These are phyloP conservation scores for Xylariaceae sp. DNA, from an alignment of 2,329 filamentous ascomycete species.

Conservation along the genomic window DNA sequence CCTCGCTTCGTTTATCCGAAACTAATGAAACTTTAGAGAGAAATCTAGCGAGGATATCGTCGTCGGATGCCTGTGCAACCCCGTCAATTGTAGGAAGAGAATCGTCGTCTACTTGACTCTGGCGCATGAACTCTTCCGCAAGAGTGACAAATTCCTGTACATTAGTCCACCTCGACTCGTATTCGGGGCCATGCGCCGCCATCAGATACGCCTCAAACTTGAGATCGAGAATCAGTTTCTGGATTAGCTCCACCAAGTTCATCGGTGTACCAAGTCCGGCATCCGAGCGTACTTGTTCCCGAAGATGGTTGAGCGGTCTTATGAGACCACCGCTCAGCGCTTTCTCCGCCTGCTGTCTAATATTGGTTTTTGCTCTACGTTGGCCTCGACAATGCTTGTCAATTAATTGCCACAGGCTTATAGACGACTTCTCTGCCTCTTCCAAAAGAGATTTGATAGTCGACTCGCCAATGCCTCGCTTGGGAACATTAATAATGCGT, in stretches of 20 bases:
- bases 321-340: constrained; percentile 51
- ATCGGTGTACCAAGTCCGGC: constrained; percentile 29
- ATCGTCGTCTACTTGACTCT: constrained; percentile 47
- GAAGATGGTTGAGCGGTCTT: constrained; percentile 38
- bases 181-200: constrained; percentile 60
- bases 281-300: constrained; percentile 31
- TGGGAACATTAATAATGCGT: constrained; percentile 79
- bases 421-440: constrained; percentile 66
- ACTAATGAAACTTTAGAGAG: constrained; percentile 88
- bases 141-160: constrained; percentile 82
- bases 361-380: constrained; percentile 45
- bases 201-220: constrained; percentile 71
- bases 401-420: constrained; percentile 74
- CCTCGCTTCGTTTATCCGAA: constrained; percentile 66
- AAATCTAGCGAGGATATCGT: constrained; percentile 66
- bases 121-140: constrained; percentile 64
- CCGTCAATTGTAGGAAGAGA: constrained; percentile 65
- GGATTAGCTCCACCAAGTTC: constrained; percentile 46
- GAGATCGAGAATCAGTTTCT: constrained; percentile 59
- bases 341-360: constrained; percentile 49
- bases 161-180: constrained; percentile 79
- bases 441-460: constrained; percentile 71
- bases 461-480: constrained; percentile 73
- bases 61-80: constrained; percentile 63
- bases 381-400: constrained; percentile 50